phyloP scores from a whole-genome alignment of 306 rosid genomes.

The Fagus sylvatica region DNA sequence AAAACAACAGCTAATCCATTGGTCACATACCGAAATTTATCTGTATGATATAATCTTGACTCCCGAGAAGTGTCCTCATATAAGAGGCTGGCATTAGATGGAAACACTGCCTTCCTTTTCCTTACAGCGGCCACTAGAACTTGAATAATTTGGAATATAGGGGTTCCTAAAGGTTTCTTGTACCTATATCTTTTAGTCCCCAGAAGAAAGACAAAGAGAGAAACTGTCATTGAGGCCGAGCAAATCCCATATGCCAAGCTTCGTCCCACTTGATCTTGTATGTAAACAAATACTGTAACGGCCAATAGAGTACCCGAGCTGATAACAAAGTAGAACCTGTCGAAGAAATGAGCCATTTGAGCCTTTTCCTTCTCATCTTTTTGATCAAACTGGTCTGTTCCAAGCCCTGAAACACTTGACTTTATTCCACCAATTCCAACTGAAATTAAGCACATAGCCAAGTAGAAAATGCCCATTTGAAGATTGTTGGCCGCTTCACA shows the following conservation, averaged over 20 bases:
- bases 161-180: background rate
- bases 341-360: background rate
- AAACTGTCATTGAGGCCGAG: background rate
- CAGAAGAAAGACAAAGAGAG: background rate
- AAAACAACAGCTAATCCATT: too few species aligned
- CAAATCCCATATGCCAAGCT: background rate
- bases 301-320: slow-evolving; percentile 3
- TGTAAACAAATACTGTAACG: background rate
- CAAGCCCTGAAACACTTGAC: background rate
- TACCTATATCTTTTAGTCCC: slow-evolving; percentile 14
- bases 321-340: background rate
- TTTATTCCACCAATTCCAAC: background rate
- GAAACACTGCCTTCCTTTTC: slow-evolving; percentile 6
- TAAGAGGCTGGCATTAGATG: background rate
- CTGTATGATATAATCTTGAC: background rate
- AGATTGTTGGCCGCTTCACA: background rate
- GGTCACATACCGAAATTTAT: background rate
- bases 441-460: background rate
- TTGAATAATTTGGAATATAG: background rate
- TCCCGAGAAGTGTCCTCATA: background rate
- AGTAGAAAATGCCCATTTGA: background rate
- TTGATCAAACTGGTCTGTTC: slow-evolving; percentile 10
- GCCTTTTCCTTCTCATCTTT: background rate
- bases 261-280: slow-evolving; percentile 1
- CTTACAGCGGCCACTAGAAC: slow-evolving; percentile 2